Evolutionary conservation across 192 early-diverging fungal genomes (phyloP), one percentile per base, ranked within the genome.

Genomic region (Coemansia sp.): DNA sequence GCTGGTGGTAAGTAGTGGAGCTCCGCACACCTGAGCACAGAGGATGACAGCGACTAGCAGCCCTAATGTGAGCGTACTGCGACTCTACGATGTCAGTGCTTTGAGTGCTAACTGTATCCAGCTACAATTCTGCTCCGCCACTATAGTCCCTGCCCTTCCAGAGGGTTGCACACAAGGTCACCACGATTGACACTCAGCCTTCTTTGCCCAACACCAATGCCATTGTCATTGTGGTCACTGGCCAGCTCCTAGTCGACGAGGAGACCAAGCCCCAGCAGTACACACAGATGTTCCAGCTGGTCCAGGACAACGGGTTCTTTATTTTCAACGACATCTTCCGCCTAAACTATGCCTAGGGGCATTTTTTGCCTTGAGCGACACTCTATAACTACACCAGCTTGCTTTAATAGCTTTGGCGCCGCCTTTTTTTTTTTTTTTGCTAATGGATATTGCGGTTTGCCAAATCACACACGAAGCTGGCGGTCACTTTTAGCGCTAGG

Each of bases 301-400:
- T 92, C 59, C 85, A 89, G 16, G 90, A 96, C 7, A 64, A 64
- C 62, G 68, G 75, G 12, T 95, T 84, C 85, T 96, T 88, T 75
- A 82, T 98, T 53, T 92, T 79, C 81, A 95, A 98, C 82, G 91
- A 92, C 65, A 79, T 94, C 33, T 94, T 94, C 86, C 90, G 91
- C 57, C 85, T 94, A 35, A 87, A 88, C 76, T 93, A 92, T 35
- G 88, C 82, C 37, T 82, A 62, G 65, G 13, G 26, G 61, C 20
- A 62, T 9, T 28, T 9, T 28, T 26, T 42, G 5, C 13, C 45
- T 20, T 48, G 13, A 16, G 14, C 16, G 39, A 16, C 14, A 41
- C 39, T 16, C 39, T 31, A 31, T 4, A 41, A 13, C 39, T 41
- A 41, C 4, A 16, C 14, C 5, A 14, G 39, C 16, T 16, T 16